Base-by-base conservation (phyloP, 805 yeast species). In the Isabelozyma heimii region DNA sequence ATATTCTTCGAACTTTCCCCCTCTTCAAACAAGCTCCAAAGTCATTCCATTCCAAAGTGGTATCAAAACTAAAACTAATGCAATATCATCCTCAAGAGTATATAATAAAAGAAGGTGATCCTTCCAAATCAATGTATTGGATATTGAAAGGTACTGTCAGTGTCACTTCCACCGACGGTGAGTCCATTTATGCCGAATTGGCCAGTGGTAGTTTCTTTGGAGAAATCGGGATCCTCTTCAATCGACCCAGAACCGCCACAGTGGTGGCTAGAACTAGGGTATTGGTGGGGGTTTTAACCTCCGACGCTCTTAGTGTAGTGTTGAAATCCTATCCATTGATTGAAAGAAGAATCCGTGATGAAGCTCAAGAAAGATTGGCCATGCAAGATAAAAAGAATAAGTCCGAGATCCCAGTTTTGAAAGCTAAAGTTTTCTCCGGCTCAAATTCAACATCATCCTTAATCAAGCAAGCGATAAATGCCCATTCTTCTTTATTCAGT, bases 161-260 rank as follows among this genome's bases (percentile, higher is more conserved):
- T n/a, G 89, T 87, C 10, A 81, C 90, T 0, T 82, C 89, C 12
- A 79, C 87, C 1, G 94, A 87, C 60, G 91, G 90, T 27, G 92
- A 87, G 65, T 79, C 87, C 3, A 75, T 82, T 3, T 84, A 83
- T 57, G 91, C 91, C 1, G 90, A 84, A 59, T 67, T 87, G 8
- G 76, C 78, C 3, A 76, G 84, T 4, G 92, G 92, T 2, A 75
- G 84, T 16, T 85, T 84, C 53, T 87, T 87, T 61, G 94, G 94
- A 12, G 92, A 87, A 59, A 86, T 87, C 47, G 92, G 92, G 8
- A 85, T 87, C 41, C 66, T 87, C 28, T 86, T 83, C 67, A 84
- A 84, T 61, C 70, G 91, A 44, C 91, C 91, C 15, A 70, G 92
- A 55, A 86, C 91, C 0, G 92, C 92, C 0, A 85, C 91, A 2